Evolutionary conservation across 2,329 filamentous ascomycete species (phyloP).

Genomic region (Nothomitra cinnamomea): DNA sequence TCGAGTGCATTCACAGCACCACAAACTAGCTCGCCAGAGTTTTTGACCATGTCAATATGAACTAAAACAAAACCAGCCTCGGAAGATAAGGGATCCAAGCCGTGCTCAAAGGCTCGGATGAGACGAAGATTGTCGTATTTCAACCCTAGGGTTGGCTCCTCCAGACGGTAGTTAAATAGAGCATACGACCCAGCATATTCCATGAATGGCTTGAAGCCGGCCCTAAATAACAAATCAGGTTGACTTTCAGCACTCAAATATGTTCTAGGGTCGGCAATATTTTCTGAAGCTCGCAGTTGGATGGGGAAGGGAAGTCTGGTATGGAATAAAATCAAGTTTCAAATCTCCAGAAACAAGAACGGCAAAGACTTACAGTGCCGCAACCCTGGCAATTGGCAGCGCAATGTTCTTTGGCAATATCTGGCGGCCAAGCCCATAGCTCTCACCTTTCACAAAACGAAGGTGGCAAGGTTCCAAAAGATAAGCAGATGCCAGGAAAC

Average conservation of each 20-base stretch:
- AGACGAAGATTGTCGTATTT: slow-evolving; percentile 54
- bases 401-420: slow-evolving; percentile 57
- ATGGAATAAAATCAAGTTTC: background rate
- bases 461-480: slow-evolving; percentile 83
- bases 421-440: slow-evolving; percentile 63
- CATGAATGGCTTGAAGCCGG: slow-evolving; percentile 82
- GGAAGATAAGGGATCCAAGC: slow-evolving; percentile 69
- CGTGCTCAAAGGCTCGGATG: slow-evolving; percentile 80
- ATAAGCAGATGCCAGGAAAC: slow-evolving; percentile 78
- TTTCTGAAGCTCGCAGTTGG: too few relatives aligned
- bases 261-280: too few relatives aligned
- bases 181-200: slow-evolving; percentile 54
- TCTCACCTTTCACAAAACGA: slow-evolving; percentile 46
- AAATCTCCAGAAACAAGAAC: background rate
- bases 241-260: slow-evolving; percentile 9
- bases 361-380: slow-evolving; percentile 55
- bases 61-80: slow-evolving; percentile 94
- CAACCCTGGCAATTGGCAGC: slow-evolving; percentile 68
- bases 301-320: slow-evolving; percentile 3
- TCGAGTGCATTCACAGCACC: slow-evolving; percentile 54
- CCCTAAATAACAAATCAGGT: slow-evolving; percentile 21
- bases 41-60: slow-evolving; percentile 86
- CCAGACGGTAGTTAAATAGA: slow-evolving; percentile 45
- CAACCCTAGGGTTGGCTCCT: slow-evolving; percentile 34
- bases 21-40: slow-evolving; percentile 61